Evolutionary conservation across 2,329 filamentous ascomycete genomes (phyloP).

Genomic region (Phialocephala subalpina): DNA sequence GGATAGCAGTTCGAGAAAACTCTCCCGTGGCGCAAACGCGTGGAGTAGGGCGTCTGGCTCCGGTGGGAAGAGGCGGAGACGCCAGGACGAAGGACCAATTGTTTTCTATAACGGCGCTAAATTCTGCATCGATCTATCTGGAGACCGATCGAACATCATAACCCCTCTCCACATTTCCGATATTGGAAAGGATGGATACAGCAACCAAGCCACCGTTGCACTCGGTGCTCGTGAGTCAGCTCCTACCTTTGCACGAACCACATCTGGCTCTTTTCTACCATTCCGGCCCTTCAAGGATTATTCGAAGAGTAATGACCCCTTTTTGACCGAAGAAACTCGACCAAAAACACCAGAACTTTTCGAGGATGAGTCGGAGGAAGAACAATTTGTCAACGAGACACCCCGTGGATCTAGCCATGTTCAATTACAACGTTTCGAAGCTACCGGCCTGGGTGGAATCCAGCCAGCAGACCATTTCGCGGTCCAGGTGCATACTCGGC

Average conservation of each 20-base stretch:
- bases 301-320: slow-evolving; percentile 35
- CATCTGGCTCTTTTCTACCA: slow-evolving; percentile 59
- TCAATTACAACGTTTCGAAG: slow-evolving; percentile 53
- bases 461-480: slow-evolving; percentile 71
- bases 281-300: slow-evolving; percentile 59
- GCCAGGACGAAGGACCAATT: slow-evolving; percentile 74
- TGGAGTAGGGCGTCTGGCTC: background rate
- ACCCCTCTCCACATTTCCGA: slow-evolving; percentile 58
- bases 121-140: slow-evolving; percentile 83
- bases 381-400: slow-evolving; percentile 41
- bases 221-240: slow-evolving; percentile 29
- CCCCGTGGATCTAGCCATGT: slow-evolving; percentile 14
- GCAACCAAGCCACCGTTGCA: slow-evolving; percentile 28
- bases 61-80: slow-evolving; percentile 43
- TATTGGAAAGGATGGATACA: slow-evolving; percentile 49
- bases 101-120: slow-evolving; percentile 84
- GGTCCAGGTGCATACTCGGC: slow-evolving; percentile 54
- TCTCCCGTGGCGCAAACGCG: background rate
- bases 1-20: background rate
- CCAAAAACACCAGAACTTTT: slow-evolving; percentile 37
- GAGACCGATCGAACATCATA: slow-evolving; percentile 62
- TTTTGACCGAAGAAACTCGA: slow-evolving; percentile 26
- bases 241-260: slow-evolving; percentile 47
- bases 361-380: slow-evolving; percentile 30
- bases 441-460: slow-evolving; percentile 66